Evolutionary conservation across 78 protist genomes (phyloP).

Genomic region (Tieghemostelium lacteum): DNA sequence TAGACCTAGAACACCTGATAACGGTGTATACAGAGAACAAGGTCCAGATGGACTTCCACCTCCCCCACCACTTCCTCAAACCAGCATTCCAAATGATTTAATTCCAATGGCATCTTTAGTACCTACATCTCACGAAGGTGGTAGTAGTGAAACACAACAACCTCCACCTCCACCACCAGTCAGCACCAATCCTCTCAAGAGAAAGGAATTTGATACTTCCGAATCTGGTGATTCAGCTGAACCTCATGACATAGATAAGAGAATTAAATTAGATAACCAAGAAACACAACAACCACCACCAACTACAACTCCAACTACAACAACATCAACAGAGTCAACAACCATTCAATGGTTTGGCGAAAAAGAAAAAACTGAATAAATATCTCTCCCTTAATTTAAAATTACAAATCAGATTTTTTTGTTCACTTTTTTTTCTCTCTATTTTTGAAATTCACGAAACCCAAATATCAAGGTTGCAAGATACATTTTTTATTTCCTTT

Average conservation of each 20-base stretch:
- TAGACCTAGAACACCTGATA: neutral
- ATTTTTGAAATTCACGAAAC: too few species aligned
- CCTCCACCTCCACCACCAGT: neutral
- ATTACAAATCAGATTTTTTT: too few species aligned
- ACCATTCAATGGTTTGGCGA: conserved; percentile 69
- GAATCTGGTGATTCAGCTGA: conserved; percentile 10
- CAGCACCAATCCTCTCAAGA: neutral
- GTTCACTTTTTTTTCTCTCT: too few species aligned
- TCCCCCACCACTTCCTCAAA: too few species aligned
- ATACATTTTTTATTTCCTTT: too few species aligned
- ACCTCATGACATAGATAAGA: neutral
- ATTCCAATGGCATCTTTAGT: neutral
- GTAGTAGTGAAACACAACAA: neutral
- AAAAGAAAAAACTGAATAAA: conserved; percentile 41
- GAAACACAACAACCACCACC: neutral
- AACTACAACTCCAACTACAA: conserved; percentile 16
- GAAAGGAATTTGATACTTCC: neutral
- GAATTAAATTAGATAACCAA: neutral
- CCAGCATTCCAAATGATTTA: neutral
- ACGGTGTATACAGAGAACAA: neutral
- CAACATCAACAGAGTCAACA: neutral
- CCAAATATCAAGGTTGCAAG: too few species aligned
- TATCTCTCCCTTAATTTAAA: too few species aligned
- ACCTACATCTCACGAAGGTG: too few species aligned
- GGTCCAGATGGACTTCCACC: neutral